phyloP scores from a whole-genome alignment of 108 stramenopile species.

The Fragilariopsis cylindrus region DNA sequence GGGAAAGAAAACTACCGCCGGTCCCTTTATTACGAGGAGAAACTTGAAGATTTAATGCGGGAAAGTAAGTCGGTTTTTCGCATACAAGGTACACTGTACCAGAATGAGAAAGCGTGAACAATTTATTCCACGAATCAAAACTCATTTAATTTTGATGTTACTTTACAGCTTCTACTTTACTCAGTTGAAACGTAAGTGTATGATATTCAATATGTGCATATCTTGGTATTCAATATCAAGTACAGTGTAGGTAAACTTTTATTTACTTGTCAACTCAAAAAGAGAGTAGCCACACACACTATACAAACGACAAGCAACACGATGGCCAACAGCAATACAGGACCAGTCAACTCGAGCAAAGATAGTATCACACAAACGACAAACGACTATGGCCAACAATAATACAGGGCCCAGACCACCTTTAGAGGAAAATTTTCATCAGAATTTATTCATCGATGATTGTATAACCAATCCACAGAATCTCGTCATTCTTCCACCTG shows the following conservation, averaged over 20 bases:
- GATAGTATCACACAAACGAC: not conserved
- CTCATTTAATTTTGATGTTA: not conserved
- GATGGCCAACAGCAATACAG: not conserved
- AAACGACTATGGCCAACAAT: slow-evolving; percentile 23
- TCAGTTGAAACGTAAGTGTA: too few species aligned
- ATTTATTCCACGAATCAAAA: not conserved
- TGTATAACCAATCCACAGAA: slow-evolving; percentile 2
- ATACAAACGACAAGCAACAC: too few species aligned
- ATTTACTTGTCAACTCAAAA: too few species aligned
- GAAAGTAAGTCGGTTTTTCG: slow-evolving; percentile 90
- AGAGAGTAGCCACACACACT: too few species aligned
- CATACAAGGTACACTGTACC: slow-evolving; percentile 84
- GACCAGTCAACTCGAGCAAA: not conserved
- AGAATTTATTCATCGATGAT: not conserved
- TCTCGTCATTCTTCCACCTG: not conserved
- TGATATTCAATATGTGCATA: too few species aligned
- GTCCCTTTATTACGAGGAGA: slow-evolving; percentile 69
- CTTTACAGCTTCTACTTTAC: too few species aligned
- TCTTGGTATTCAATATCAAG: too few species aligned
- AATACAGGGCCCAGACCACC: not conserved
- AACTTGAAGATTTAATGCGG: slow-evolving; percentile 76
- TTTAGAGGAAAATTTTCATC: not conserved
- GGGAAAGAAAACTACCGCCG: slow-evolving; percentile 96
- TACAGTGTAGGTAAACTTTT: too few species aligned
- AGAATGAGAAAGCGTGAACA: slow-evolving; percentile 41